Base-by-base conservation (phyloP, 768 basidiomycete species). In the Cystoderma amianthinum region DNA sequence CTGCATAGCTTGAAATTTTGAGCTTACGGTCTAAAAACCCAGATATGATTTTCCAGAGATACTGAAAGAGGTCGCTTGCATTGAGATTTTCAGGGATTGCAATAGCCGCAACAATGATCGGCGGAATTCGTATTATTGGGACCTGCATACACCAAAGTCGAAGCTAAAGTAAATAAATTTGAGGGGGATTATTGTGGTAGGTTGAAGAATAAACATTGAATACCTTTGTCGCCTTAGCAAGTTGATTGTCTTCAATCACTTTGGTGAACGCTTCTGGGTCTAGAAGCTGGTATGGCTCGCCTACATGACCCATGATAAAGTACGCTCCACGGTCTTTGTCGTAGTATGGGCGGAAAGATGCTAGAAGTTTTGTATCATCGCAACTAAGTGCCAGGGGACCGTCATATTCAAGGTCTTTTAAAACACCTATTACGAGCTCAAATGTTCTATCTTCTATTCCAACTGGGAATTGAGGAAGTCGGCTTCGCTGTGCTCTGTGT, bases 291-390 rank as follows among this genome's bases (percentile, higher is more conserved):
- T 62, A 24, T 9, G 62, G 62, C 1, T 51, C 61, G 1, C 46
- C 52, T 0, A 38, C 33, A 17, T 34, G 44, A 1, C 65, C 61
- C 32, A 64, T 38, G 3, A 65, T 38, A 33, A 48, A 59, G 25
- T 49, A 49, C 1, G 25, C 17, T 1, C 56, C 33, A 4, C 48
- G 25, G 1, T 46, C 36, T 0, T 6, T 3, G 42, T 65, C 61
- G 22, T 42, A 61, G 41, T 52, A 60, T 1, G 56, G 41, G 0
- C 53, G 44, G 2, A 60, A 45, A 1, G 50, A 33, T 0, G 54
- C 28, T 11, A 50, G 44, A 0, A 68, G 51, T 42, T 68, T 64
- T 2, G 65, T 66, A 43, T 69, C 65, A 36, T 70, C 65, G 22
- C 57, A 63, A 30, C 49, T 51, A 0, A 67, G 42, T 4, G 42